Evolutionary conservation across 106 monocot genomes (phyloP), one percentile per base, ranked within the genome.

Genomic region (Dendrobium catenatum): DNA sequence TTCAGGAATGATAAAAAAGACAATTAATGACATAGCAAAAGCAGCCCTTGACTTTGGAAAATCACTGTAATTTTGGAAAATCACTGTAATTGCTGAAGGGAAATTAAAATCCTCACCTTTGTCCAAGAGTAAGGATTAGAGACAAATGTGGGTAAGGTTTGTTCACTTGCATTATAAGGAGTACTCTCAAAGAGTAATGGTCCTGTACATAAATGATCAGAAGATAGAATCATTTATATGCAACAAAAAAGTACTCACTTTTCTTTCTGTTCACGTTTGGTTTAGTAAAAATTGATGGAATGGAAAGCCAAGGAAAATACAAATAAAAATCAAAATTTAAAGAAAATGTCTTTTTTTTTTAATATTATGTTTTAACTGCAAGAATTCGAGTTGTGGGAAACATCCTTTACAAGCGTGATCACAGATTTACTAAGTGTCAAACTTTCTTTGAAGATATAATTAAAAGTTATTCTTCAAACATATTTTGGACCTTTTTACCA

Each of bases 91-190:
- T 61, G n/a, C 22, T 22, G 22, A 20, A 61, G 20, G 16, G 22
- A 61, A 61, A n/a, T 70, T 37, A 70, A 70, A 70, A 8, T 13
- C 13, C 70, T 13, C 37, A 70, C 70, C 70, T 70, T 70, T 37
- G 70, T 70, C 70, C 70, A 70, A 70, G 70, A 70, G 70, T 70
- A 70, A 70, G 70, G 70, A 70, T 70, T 70, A 70, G 31, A 70
- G 37, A 70, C 70, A 9, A 70, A 70, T 37, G 8, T 70, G 33
- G 70, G 70, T 1, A 70, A 13, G 33, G 13, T 37, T 29, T 70
- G 70, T 70, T 70, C 70, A 37, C 70, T 70, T 70, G 33, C 33
- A 70, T 70, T 70, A 70, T 70, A 70, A 70, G 27, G 70, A 37
- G 24, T 33, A 31, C 3, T 15, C 33, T 70, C 11, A 70, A 70